Evolutionary conservation across 768 basidiomycete genomes (phyloP).

Genomic region (Candolleomyces efflorescens): DNA sequence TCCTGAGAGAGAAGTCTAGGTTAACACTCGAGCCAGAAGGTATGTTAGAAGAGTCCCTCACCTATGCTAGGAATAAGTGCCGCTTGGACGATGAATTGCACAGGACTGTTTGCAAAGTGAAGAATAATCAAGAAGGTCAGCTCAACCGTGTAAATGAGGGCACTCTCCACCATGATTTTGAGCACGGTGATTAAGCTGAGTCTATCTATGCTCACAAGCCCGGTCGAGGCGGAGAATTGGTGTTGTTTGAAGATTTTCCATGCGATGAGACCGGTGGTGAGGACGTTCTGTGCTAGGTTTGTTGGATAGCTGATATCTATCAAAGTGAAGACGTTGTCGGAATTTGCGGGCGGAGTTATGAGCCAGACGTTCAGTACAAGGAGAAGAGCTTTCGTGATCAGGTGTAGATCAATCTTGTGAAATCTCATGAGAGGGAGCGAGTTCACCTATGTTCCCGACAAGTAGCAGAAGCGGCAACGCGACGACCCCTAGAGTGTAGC

Average conservation of each 20-base stretch:
- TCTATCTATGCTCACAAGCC: not conserved
- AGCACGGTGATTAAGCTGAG: slow-evolving; percentile 19
- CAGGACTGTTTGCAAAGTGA: slow-evolving; percentile 18
- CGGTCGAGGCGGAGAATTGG: slow-evolving; percentile 15
- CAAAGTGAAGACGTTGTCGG: not conserved
- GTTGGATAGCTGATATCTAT: slow-evolving; percentile 16
- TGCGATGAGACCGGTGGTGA: slow-evolving; percentile 25
- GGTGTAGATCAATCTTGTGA: too few species aligned
- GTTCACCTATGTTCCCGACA: too few species aligned
- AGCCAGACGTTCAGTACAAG: not conserved
- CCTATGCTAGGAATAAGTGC: slow-evolving; percentile 26
- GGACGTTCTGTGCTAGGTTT: slow-evolving; percentile 22
- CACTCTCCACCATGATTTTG: slow-evolving; percentile 29
- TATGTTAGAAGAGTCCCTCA: slow-evolving; percentile 8
- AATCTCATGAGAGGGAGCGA: too few species aligned
- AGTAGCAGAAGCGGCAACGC: too few species aligned
- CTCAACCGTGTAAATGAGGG: slow-evolving; percentile 24
- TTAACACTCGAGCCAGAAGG: too few species aligned
- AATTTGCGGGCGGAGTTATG: not conserved
- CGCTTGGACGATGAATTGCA: slow-evolving; percentile 22
- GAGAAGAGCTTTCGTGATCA: too few species aligned
- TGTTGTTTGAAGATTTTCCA: slow-evolving; percentile 24
- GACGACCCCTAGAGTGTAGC: too few species aligned
- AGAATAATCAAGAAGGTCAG: slow-evolving; percentile 23
- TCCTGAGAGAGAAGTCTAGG: not conserved